Conservation (phyloP, 1,284 basidiomycete genomes). For the Acaromyces ingoldii region DNA sequence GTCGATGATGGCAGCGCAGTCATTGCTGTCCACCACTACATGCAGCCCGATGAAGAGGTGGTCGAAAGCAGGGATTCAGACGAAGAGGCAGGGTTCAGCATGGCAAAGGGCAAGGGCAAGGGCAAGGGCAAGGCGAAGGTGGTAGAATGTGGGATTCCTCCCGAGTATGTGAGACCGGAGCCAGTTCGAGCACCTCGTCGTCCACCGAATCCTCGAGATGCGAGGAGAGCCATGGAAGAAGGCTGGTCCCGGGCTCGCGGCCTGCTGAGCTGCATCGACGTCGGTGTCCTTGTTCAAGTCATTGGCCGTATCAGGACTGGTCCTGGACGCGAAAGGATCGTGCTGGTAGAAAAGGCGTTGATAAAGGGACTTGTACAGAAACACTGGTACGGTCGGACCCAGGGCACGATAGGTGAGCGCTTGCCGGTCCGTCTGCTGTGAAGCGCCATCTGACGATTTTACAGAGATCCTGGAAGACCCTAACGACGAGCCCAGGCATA, state of each 20-base stretch:
- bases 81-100: neutral
- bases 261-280: neutral
- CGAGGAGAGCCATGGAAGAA: too few species aligned
- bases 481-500: neutral
- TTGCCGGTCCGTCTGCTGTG: too few species aligned
- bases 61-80: too few species aligned
- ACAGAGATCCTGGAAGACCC: conserved; percentile 1
- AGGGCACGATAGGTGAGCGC: too few species aligned
- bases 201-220: too few species aligned
- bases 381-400: neutral
- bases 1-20: conserved; percentile 4
- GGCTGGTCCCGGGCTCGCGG: neutral
- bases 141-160: conserved; percentile 1
- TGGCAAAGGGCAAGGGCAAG: neutral
- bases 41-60: too few species aligned
- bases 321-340: neutral
- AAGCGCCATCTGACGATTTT: neutral
- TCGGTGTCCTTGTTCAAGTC: neutral
- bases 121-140: neutral
- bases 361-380: neutral
- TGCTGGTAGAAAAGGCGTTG: neutral
- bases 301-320: neutral
- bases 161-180: neutral
- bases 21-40: conserved; percentile 3
- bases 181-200: neutral